Base-by-base conservation (phyloP, 306 rosid genomes). In the Rosa rugosa region DNA sequence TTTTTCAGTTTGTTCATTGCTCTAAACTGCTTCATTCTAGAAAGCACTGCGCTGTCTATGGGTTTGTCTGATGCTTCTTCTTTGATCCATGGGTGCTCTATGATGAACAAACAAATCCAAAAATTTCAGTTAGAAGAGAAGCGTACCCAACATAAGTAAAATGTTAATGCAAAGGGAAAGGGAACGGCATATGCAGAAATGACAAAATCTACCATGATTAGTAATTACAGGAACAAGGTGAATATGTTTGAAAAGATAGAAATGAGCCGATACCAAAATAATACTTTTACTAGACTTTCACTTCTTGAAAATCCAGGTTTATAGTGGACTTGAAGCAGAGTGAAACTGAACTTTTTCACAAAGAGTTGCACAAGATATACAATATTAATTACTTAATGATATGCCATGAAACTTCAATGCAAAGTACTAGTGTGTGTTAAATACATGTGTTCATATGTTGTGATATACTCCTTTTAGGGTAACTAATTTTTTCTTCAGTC, bases 21-120 rank as follows among this genome's bases (percentile, higher is more conserved):
- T 85, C 96, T 89, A 82, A 94, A 94, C 80, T 94, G 98, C 90
- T 94, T 94, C 97, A 94, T 87, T 87, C 98, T 86, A 22, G 98
- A 89, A 57, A 92, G 94, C 59, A 94, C 97, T 34, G 97, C 98
- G 63, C 94, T 90, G 84, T 94, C 98, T 45, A 92, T 94, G 53
- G 97, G 97, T 81, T 86, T 92, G 89, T 94, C 97, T 34, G 97
- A 85, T 56, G 98, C 98, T 81, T 86, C 90, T 87, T 94, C 98
- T 87, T 86, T 90, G 50, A 94, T 73, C 98, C 98, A 94, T 1
- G 97, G 98, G 78, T 94, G 98, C 42, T 94, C 98, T 94, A 77
- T 65, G 79, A 79, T 25, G 77, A 73, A 69, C 81, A 87, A 51
- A 77, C 44, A 83, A 72, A 73, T 54, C 67, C 81, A 46, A 38